These are phyloP conservation scores for Pseudopithomyces maydicus DNA, from an alignment of 2,329 filamentous ascomycete genomes.

Conservation along the genomic window DNA sequence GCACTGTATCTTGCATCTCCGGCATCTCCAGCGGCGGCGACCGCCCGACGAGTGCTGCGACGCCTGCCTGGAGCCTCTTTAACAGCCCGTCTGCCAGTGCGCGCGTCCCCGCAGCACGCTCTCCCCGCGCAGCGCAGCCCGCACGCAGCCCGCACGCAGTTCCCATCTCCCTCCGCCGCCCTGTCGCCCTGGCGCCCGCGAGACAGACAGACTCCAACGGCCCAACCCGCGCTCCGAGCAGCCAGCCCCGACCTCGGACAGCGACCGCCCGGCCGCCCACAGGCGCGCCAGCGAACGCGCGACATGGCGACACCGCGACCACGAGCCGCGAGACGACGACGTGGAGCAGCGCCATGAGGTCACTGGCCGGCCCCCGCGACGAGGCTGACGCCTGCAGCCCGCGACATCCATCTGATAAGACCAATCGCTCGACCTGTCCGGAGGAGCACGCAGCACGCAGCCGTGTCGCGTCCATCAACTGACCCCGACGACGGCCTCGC, in stretches of 20 bases:
- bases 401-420: conserved; percentile 4
- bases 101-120: not conserved
- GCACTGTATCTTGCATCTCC: conserved; percentile 30
- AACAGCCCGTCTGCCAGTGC: conserved; percentile 17
- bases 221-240: conserved; percentile 5
- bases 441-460: no score
- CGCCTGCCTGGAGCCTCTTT: conserved; percentile 7
- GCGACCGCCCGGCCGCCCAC: not conserved
- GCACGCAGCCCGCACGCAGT: no score
- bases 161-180: no score
- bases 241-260: conserved; percentile 5
- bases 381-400: conserved; percentile 12
- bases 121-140: no score
- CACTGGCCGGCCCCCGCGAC: conserved; percentile 8
- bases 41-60: not conserved
- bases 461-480: not conserved
- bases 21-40: conserved; percentile 35
- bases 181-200: not conserved
- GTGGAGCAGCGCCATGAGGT: conserved; percentile 21
- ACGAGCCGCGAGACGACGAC: conserved; percentile 21
- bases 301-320: conserved; percentile 15
- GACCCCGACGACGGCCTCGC: not conserved
- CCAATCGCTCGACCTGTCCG: no score
- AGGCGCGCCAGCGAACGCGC: no score
- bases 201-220: no score